A percentile compares a stretch with the other conserved stretches of the same genome.
These are phyloP conservation scores for Thalassiosira hispida DNA, from an alignment of 352 stramenopile genomes.

Conservation along the genomic window DNA sequence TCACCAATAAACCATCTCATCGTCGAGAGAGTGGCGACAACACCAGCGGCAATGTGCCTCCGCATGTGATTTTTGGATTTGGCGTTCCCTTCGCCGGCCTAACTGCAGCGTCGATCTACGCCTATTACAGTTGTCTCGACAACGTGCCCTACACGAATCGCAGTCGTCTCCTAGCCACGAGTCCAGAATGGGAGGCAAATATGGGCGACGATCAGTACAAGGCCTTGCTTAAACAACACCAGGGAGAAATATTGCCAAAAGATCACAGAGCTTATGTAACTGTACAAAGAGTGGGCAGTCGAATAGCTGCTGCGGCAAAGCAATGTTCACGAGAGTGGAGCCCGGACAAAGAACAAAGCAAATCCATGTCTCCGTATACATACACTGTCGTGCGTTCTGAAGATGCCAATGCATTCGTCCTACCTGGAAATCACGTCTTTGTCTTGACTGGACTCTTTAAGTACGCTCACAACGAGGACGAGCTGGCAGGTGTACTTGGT, in stretches of 20 bases:
- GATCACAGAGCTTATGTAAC: conserved; percentile 71
- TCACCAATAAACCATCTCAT: background rate
- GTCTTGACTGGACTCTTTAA: conserved; percentile 78
- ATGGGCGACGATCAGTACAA: conserved; percentile 72
- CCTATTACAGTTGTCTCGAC: conserved; percentile 68
- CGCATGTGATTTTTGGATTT: conserved; percentile 32
- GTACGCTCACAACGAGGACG: conserved; percentile 76
- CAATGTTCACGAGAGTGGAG: conserved; percentile 35
- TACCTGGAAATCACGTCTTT: conserved; percentile 83
- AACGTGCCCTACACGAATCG: conserved; percentile 69
- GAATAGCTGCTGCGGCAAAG: conserved; percentile 65
- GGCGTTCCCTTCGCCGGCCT: conserved; percentile 6
- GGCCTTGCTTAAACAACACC: conserved; percentile 58
- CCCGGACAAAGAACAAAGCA: conserved; percentile 33
- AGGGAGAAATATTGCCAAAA: conserved; percentile 57
- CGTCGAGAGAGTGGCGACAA: background rate
- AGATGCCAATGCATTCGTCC: conserved; percentile 80
- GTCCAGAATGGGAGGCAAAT: conserved; percentile 58
- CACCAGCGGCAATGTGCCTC: conserved; percentile 7
- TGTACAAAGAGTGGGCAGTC: conserved; percentile 66
- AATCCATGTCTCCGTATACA: conserved; percentile 45
- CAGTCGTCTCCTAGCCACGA: conserved; percentile 47
- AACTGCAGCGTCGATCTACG: conserved; percentile 32
- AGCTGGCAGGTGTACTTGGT: conserved; percentile 73
- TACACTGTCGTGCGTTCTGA: conserved; percentile 76